Conservation (phyloP, 2,329 filamentous ascomycete genomes). For the Fusarium ambrosium region DNA sequence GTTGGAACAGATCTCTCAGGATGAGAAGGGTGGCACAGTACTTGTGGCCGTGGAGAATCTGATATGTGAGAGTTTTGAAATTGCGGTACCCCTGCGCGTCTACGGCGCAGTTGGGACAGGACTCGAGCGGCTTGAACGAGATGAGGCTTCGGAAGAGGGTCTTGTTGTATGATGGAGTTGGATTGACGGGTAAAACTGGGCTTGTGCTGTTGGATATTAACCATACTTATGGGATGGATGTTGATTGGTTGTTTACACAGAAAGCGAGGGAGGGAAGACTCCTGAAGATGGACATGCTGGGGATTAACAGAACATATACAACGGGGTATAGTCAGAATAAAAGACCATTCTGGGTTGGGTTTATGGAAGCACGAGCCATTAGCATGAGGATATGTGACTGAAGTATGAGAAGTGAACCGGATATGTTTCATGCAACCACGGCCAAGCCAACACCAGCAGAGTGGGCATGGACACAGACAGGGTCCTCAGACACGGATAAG, state of each 20-base stretch:
- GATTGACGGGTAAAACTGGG: conserved; percentile 17
- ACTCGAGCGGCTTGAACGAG: conserved; percentile 68
- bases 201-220: conserved; percentile 33
- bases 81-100: conserved; percentile 85
- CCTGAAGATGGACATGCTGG: conserved; percentile 19
- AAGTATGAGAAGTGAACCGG: conserved; percentile 16
- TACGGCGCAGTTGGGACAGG: conserved; percentile 75
- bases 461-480: not conserved
- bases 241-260: conserved; percentile 22
- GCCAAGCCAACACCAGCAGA: not conserved
- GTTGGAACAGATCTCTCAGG: conserved; percentile 83
- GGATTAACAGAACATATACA: conserved; percentile 31
- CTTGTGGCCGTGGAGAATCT: conserved; percentile 83
- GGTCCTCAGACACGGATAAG: conserved; percentile 1
- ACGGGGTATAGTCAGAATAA: conserved; percentile 22
- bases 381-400: conserved; percentile 20
- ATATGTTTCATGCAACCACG: conserved; percentile 15
- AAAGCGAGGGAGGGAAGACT: not conserved
- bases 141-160: conserved; percentile 65
- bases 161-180: conserved; percentile 53
- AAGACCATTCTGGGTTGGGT: conserved; percentile 26
- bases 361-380: conserved; percentile 18
- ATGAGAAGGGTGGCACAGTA: conserved; percentile 81
- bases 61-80: conserved; percentile 90
- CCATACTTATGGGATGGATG: conserved; percentile 11